A percentile compares a stretch with the other conserved stretches of the same genome.
These are phyloP conservation scores for Rhizopus stolonifer DNA, from an alignment of 371 early-diverging fungal species.

Conservation along the genomic window DNA sequence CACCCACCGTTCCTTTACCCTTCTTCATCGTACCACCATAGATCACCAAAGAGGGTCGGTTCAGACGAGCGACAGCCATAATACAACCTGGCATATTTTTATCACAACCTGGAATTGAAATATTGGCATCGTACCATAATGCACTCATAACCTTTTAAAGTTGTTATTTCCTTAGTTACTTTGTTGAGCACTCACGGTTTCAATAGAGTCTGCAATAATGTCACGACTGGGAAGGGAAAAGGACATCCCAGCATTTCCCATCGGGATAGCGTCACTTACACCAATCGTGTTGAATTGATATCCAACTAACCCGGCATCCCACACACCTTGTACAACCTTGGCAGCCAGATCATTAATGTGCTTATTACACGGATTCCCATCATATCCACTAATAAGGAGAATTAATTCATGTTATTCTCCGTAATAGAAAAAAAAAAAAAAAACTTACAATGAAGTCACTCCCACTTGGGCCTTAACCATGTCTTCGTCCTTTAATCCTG, in stretches of 20 bases:
- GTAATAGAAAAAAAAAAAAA: neutral
- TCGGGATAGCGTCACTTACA: conserved; percentile 93
- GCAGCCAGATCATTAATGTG: conserved; percentile 85
- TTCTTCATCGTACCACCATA: conserved; percentile 83
- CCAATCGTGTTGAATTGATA: conserved; percentile 95
- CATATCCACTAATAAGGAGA: conserved; percentile 24
- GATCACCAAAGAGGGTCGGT: conserved; percentile 89
- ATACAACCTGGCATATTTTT: conserved; percentile 96
- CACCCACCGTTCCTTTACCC: conserved; percentile 61
- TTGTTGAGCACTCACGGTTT: conserved; percentile 63
- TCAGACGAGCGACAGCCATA: conserved; percentile 91
- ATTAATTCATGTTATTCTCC: neutral
- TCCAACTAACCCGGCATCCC: conserved; percentile 84
- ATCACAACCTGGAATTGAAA: conserved; percentile 87
- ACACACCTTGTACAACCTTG: conserved; percentile 87
- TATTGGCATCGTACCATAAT: conserved; percentile 96
- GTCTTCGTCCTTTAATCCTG: conserved; percentile 77
- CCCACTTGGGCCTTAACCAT: conserved; percentile 89
- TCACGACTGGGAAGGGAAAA: conserved; percentile 94
- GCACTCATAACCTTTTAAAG: conserved; percentile 74
- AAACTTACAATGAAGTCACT: conserved; percentile 81
- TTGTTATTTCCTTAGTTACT: neutral
- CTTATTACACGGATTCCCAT: conserved; percentile 94
- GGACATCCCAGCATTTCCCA: conserved; percentile 93
- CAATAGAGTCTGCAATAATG: conserved; percentile 96